phyloP scores from a whole-genome alignment of 352 stramenopile species.

The Phytophthora tentaculata region DNA sequence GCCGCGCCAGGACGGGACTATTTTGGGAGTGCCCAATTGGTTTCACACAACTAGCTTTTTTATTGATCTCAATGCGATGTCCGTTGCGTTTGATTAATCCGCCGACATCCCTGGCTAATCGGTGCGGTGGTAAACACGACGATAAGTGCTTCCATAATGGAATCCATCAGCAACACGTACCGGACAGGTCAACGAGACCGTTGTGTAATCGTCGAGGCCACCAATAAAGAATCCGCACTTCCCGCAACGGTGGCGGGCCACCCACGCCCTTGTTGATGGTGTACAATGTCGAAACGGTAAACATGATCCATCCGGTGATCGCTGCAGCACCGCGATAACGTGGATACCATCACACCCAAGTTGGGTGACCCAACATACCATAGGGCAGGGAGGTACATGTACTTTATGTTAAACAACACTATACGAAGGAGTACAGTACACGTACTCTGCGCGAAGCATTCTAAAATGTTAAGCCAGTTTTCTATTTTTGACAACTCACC shows the following conservation, averaged over 20 bases:
- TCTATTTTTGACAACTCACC: not conserved
- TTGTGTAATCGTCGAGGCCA: slow-evolving; percentile 28
- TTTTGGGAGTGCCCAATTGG: too few species aligned
- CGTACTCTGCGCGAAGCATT: too few species aligned
- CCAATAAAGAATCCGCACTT: slow-evolving; percentile 11
- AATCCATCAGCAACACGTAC: not conserved
- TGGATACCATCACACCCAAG: slow-evolving; percentile 12
- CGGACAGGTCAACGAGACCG: slow-evolving; percentile 1
- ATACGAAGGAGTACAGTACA: too few species aligned
- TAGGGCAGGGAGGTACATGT: not conserved
- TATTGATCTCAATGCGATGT: not conserved
- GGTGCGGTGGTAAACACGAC: too few species aligned
- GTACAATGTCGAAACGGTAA: slow-evolving; percentile 15
- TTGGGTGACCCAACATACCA: not conserved
- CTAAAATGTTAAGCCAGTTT: not conserved
- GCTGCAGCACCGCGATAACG: slow-evolving; percentile 26
- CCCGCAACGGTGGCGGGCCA: too few species aligned
- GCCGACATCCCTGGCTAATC: too few species aligned
- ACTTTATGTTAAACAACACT: not conserved
- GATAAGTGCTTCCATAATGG: too few species aligned
- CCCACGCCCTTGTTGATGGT: slow-evolving; percentile 7
- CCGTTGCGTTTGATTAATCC: slow-evolving; percentile 17
- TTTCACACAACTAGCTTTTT: too few species aligned
- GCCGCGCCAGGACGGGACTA: too few species aligned
- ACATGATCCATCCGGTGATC: slow-evolving; percentile 24